These are phyloP conservation scores for Diaporthe humulicola DNA, from an alignment of 2,329 filamentous ascomycete species.

Conservation along the genomic window DNA sequence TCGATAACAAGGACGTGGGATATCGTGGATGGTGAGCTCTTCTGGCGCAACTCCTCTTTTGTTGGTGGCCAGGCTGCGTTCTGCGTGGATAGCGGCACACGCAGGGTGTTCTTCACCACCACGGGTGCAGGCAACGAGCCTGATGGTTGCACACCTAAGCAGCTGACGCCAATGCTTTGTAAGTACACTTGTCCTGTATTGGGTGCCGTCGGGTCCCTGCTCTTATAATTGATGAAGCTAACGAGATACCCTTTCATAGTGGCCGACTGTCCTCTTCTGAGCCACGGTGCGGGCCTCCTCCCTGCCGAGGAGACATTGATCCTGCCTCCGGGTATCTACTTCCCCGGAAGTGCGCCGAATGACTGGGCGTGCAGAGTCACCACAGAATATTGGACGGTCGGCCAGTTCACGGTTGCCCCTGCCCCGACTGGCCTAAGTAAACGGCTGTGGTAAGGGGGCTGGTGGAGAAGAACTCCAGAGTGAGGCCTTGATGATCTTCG, in stretches of 20 bases:
- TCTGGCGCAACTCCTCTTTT: conserved; percentile 47
- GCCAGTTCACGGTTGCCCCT: conserved; percentile 10
- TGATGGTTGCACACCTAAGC: conserved; percentile 41
- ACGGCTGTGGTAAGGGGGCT: background rate
- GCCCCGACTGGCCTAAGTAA: background rate
- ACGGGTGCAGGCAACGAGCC: conserved; percentile 42
- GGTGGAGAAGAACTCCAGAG: background rate
- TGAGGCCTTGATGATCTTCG: background rate
- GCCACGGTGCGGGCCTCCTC: background rate
- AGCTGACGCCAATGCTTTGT: conserved; percentile 22
- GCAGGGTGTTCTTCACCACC: background rate
- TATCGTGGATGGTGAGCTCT: conserved; percentile 40
- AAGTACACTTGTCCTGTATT: background rate
- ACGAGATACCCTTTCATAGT: background rate
- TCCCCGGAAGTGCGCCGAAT: background rate
- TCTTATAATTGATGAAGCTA: background rate
- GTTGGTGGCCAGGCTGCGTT: conserved; percentile 44
- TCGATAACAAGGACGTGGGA: conserved; percentile 40
- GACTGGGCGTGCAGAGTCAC: background rate
- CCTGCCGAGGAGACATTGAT: conserved; percentile 5
- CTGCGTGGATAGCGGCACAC: conserved; percentile 41
- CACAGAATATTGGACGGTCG: background rate
- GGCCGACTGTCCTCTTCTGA: conserved; percentile 2
- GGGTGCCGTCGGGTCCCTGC: background rate
- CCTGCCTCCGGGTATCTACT: background rate